phyloP scores from a whole-genome alignment of 768 basidiomycete species.

The Chalciporus piperatus region DNA sequence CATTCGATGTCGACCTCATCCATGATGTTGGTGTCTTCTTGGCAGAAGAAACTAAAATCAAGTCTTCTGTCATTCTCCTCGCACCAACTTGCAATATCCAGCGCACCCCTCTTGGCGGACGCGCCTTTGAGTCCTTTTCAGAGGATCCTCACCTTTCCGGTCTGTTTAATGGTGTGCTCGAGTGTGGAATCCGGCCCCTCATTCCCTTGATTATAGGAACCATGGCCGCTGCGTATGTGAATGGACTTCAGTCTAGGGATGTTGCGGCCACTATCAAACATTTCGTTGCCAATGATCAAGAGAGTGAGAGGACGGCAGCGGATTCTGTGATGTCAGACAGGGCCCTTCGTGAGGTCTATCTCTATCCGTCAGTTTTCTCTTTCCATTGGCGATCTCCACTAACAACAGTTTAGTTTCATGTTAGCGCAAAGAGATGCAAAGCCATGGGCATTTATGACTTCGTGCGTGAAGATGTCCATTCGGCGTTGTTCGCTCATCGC shows the following conservation, averaged over 20 bases:
- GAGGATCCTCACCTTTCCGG: slow-evolving; percentile 68
- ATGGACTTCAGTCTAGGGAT: slow-evolving; percentile 63
- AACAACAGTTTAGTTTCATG: slow-evolving; percentile 49
- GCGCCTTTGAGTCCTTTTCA: slow-evolving; percentile 70
- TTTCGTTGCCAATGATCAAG: slow-evolving; percentile 72
- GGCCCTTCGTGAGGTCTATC: slow-evolving; percentile 68
- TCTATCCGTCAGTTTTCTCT: slow-evolving; percentile 52
- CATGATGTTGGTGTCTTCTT: slow-evolving; percentile 55
- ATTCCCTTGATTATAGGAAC: slow-evolving; percentile 40
- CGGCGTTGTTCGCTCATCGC: background rate
- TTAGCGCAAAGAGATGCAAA: slow-evolving; percentile 60
- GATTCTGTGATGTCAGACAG: slow-evolving; percentile 64
- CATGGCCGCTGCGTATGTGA: slow-evolving; percentile 63
- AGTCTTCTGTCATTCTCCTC: slow-evolving; percentile 60
- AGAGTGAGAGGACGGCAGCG: slow-evolving; percentile 64
- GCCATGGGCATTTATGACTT: slow-evolving; percentile 68
- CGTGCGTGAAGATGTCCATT: slow-evolving; percentile 35
- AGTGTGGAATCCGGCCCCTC: slow-evolving; percentile 11
- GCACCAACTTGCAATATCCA: slow-evolving; percentile 79
- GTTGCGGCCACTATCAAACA: slow-evolving; percentile 77
- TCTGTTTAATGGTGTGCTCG: too few relatives aligned
- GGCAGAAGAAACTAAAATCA: slow-evolving; percentile 62
- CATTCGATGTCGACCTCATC: slow-evolving; percentile 63
- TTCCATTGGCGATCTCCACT: background rate
- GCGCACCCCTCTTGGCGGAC: slow-evolving; percentile 57